Conservation (phyloP, 805 yeast species). For the Ogataea angusta region DNA sequence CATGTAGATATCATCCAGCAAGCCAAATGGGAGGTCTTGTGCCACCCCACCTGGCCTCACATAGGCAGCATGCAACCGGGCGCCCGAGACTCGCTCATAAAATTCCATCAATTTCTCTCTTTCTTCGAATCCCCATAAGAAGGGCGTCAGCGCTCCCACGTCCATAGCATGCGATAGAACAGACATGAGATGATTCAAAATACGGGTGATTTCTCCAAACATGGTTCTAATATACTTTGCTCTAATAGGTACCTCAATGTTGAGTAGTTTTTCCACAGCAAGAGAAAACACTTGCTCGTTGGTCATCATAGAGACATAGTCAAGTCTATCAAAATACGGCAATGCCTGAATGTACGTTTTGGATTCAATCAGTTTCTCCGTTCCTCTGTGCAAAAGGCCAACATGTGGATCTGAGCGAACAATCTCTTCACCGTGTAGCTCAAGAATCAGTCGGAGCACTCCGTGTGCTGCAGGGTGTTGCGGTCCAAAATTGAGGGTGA, state of each 20-base stretch:
- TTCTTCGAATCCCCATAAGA: slow-evolving; percentile 92
- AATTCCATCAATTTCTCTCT: slow-evolving; percentile 91
- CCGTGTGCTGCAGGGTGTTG: slow-evolving; percentile 97
- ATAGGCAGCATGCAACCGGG: slow-evolving; percentile 84
- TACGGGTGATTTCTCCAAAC: slow-evolving; percentile 83
- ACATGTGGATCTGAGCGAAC: slow-evolving; percentile 86
- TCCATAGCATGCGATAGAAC: slow-evolving; percentile 88
- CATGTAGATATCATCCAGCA: slow-evolving; percentile 88
- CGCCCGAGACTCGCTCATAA: slow-evolving; percentile 87
- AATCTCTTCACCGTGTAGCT: slow-evolving; percentile 85
- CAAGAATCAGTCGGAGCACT: slow-evolving; percentile 80
- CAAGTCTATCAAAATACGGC: slow-evolving; percentile 85
- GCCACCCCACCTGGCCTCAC: slow-evolving; percentile 91
- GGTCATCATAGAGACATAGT: slow-evolving; percentile 86
- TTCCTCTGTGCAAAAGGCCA: slow-evolving; percentile 84
- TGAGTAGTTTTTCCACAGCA: slow-evolving; percentile 80
- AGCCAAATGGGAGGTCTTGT: slow-evolving; percentile 81
- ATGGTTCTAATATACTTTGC: slow-evolving; percentile 81
- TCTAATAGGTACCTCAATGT: slow-evolving; percentile 81
- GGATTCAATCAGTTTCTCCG: slow-evolving; percentile 82
- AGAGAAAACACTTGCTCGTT: slow-evolving; percentile 81
- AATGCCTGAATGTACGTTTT: slow-evolving; percentile 86
- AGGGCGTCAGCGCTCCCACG: slow-evolving; percentile 91
- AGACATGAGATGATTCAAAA: slow-evolving; percentile 83
- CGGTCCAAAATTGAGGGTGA: slow-evolving; percentile 88